phyloP scores from a whole-genome alignment of 202 grass and related monocot genomes.

The Setaria viridis region DNA sequence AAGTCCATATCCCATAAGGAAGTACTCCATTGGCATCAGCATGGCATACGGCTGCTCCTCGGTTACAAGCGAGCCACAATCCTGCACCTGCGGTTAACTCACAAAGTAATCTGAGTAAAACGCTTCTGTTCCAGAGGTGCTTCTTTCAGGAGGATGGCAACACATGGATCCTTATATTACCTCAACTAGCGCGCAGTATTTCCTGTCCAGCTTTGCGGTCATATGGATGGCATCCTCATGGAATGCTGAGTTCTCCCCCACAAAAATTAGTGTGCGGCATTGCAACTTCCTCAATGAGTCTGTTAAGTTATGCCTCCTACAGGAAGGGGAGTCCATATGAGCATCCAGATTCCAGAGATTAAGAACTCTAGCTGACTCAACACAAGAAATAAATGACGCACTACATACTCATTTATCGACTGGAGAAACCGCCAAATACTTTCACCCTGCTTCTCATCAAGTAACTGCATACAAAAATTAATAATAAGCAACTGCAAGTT shows the following conservation, averaged over 20 bases:
- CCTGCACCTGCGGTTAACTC: constrained; percentile 65
- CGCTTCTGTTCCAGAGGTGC: background rate
- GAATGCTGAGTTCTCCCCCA: constrained; percentile 77
- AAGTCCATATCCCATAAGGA: constrained; percentile 78
- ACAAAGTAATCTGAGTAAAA: background rate
- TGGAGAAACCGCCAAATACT: constrained; percentile 81
- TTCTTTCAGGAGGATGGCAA: background rate
- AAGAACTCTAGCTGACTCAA: background rate
- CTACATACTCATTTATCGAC: constrained; percentile 68
- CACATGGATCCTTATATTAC: constrained; percentile 40
- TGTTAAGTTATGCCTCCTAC: constrained; percentile 82
- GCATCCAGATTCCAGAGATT: constrained; percentile 1
- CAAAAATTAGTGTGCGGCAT: constrained; percentile 77
- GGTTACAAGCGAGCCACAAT: constrained; percentile 79
- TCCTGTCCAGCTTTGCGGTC: constrained; percentile 64
- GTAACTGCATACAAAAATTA: constrained; percentile 58
- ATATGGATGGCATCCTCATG: constrained; percentile 74
- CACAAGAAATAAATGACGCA: background rate
- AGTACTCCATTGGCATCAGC: constrained; percentile 87
- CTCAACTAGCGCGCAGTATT: constrained; percentile 76
- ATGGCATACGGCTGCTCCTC: constrained; percentile 87
- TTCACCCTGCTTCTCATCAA: constrained; percentile 63
- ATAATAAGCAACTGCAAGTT: background rate
- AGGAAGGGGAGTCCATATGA: constrained; percentile 22
- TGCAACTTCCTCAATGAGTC: constrained; percentile 61